Evolutionary conservation across 305 asterid genomes (phyloP), one percentile per base, ranked within the genome.

Genomic region (Euphrasia arctica): DNA sequence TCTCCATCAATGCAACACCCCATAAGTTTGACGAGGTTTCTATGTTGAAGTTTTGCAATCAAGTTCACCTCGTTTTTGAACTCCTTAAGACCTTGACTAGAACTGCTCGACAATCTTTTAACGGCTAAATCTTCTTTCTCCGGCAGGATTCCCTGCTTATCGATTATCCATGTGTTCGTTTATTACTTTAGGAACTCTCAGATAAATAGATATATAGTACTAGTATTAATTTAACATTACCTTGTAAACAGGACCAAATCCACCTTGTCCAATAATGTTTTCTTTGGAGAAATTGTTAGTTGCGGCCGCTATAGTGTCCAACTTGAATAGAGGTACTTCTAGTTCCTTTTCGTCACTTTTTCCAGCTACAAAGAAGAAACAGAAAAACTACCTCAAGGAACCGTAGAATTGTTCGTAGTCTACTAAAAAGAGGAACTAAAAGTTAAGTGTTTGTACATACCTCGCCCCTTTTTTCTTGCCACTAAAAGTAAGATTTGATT

Each of bases 181-280:
- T 13, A 51, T 54, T 36, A 39, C 22, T 25, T 32, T 15, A 25
- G 12, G 27, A 25, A 57, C 58, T 41, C 32, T 28, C 25, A 36
- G 11, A 4, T 11, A 4, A 13, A 25, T 45, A n/a, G 4, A 45
- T 14, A 25, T 25, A 25, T 5, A 11, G 36, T 74, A 79, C 85
- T 83, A 25, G 27, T 25, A 25, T 25, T 25, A 25, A 25, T 25
- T 25, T 25, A 25, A 25, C 27, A 25, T 25, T 25, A 25, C 27
- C 27, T 62, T 68, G 73, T 77, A 84, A 60, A 84, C 85, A 57
- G 82, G 68, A 10, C 83, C 79, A 18, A 76, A 76, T 15, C 76
- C 84, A 18, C 82, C 85, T 60, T 56, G 60, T 27, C 85, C 85
- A 60, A 80, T 68, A n/a, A 63, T 67, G 73, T 79, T 75, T 49